Evolutionary conservation across 176 grass and related monocot genomes (phyloP).

Genomic region (Musa beccarii): DNA sequence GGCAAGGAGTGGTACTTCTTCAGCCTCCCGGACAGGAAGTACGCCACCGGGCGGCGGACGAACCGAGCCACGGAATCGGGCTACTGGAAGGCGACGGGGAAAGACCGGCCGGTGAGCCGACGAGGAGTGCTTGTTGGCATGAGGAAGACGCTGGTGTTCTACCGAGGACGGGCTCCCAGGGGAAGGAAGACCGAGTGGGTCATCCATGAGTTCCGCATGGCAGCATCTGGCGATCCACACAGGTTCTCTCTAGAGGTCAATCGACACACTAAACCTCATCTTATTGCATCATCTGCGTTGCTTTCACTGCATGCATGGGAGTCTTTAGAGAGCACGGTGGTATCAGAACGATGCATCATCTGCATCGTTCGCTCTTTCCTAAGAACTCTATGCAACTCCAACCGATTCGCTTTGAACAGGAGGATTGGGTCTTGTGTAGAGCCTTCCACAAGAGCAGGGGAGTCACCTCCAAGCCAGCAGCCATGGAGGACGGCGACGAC

Average conservation of each 20-base stretch:
- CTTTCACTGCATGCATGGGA: no score
- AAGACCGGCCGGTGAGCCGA: constrained; percentile 56
- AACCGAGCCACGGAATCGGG: constrained; percentile 84
- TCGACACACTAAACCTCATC: no score
- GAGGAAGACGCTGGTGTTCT: constrained; percentile 97
- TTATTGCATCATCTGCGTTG: no score
- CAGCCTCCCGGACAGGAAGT: constrained; percentile 71
- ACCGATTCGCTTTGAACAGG: constrained; percentile 16
- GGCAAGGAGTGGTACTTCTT: constrained; percentile 96
- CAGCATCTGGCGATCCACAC: constrained; percentile 34
- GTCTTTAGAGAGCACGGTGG: no score
- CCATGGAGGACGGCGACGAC: background rate
- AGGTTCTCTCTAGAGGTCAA: constrained; percentile 47
- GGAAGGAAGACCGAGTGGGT: constrained; percentile 96
- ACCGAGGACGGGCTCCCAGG: constrained; percentile 81
- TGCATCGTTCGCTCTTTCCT: no score
- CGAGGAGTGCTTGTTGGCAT: constrained; percentile 66
- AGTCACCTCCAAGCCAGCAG: background rate
- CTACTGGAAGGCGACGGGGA: constrained; percentile 95
- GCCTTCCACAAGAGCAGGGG: constrained; percentile 30
- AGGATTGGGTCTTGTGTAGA: constrained; percentile 44
- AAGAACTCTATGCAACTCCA: no score
- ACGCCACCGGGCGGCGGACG: constrained; percentile 70
- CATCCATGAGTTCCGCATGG: constrained; percentile 87
- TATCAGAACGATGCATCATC: no score